phyloP scores from a whole-genome alignment of 306 rosid genomes.

The Rosa chinensis region DNA sequence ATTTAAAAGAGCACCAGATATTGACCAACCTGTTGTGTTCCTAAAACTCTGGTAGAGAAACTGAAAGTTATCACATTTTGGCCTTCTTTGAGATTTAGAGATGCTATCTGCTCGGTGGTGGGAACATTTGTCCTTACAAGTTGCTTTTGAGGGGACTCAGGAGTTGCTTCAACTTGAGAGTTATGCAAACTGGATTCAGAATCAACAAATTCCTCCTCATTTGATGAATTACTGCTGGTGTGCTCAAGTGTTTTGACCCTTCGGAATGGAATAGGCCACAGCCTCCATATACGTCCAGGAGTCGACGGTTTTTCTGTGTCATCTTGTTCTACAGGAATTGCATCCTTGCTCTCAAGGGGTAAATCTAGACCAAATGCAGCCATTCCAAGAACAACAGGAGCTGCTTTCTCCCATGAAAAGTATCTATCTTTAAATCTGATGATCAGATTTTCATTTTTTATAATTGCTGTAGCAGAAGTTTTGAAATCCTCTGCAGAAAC shows the following conservation, averaged over 20 bases:
- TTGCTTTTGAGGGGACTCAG: conserved; percentile 64
- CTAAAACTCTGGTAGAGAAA: conserved; percentile 89
- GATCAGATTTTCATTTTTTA: conserved; percentile 68
- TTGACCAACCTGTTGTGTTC: conserved; percentile 78
- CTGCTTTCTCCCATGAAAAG: conserved; percentile 85
- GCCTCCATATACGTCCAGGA: conserved; percentile 85
- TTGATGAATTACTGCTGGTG: conserved; percentile 54
- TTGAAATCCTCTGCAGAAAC: conserved; percentile 58
- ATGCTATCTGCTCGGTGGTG: conserved; percentile 89
- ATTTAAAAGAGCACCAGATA: conserved; percentile 25
- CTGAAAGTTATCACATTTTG: conserved; percentile 89
- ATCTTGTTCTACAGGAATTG: conserved; percentile 71
- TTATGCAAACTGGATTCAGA: conserved; percentile 61
- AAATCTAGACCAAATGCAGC: conserved; percentile 72
- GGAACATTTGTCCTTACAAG: conserved; percentile 89
- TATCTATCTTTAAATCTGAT: conserved; percentile 64
- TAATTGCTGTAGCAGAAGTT: conserved; percentile 57
- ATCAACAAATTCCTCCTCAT: conserved; percentile 86
- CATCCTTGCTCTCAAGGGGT: conserved; percentile 62
- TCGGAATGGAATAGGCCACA: conserved; percentile 90
- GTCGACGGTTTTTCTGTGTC: conserved; percentile 49
- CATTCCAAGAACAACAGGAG: conserved; percentile 76
- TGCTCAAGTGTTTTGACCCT: conserved; percentile 85
- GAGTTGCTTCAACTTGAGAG: conserved; percentile 40
- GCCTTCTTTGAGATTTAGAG: conserved; percentile 93